A percentile compares a stretch with the other conserved stretches of the same genome.
Evolutionary conservation across 2,329 filamentous ascomycete genomes (phyloP).

Genomic region (Fusarium sarcochroum): DNA sequence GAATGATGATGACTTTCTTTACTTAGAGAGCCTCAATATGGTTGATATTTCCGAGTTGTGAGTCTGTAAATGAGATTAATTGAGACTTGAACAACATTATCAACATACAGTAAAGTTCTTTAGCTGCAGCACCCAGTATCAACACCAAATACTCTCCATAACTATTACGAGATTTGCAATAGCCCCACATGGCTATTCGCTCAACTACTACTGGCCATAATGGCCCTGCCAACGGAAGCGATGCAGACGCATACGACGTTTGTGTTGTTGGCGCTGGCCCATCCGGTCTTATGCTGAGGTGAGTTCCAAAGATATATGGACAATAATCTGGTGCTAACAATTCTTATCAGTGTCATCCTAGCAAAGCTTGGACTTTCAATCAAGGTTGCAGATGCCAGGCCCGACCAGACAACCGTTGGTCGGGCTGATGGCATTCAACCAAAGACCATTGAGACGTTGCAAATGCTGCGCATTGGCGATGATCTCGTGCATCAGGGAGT

Average conservation of each 20-base stretch:
- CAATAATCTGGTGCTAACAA: not conserved
- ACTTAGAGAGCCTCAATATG: not conserved
- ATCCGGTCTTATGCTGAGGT: conserved; percentile 67
- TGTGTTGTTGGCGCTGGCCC: conserved; percentile 70
- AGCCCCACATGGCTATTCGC: conserved; percentile 4
- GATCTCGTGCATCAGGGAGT: conserved; percentile 76
- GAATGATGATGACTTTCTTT: not conserved
- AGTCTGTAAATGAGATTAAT: not conserved
- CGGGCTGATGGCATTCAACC: conserved; percentile 80
- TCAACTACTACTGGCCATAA: not conserved
- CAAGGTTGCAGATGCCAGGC: conserved; percentile 76
- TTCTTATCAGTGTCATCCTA: conserved; percentile 58
- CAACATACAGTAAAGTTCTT: not conserved
- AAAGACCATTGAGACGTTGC: conserved; percentile 82
- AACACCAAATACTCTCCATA: not conserved
- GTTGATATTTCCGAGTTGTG: not conserved
- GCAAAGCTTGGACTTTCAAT: conserved; percentile 76
- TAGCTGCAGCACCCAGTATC: too few species aligned
- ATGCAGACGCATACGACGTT: conserved; percentile 56
- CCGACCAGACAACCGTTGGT: conserved; percentile 76
- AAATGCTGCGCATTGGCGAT: conserved; percentile 78
- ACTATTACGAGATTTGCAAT: not conserved
- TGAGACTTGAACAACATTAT: not conserved
- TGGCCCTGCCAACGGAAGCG: not conserved
- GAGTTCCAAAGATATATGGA: not conserved